These are phyloP conservation scores for Lachancea waltii DNA, from an alignment of 805 yeast species.

Conservation along the genomic window DNA sequence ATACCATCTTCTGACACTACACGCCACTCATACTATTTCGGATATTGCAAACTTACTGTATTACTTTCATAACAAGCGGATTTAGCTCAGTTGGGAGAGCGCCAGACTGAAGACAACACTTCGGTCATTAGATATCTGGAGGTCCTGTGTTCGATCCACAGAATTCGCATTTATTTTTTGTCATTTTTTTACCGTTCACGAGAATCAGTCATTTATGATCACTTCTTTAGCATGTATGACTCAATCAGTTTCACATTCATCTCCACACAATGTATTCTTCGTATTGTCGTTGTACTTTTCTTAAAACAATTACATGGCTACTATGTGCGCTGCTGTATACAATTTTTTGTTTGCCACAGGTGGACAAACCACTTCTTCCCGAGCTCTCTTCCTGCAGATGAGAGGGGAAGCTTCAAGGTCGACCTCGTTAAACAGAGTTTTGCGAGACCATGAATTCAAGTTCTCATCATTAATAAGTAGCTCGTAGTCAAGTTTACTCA, in stretches of 20 bases:
- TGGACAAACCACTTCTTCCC: slow-evolving; percentile 1
- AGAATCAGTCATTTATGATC: not conserved
- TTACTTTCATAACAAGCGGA: slow-evolving; percentile 22
- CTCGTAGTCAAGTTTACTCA: slow-evolving; percentile 17
- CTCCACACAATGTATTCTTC: not conserved
- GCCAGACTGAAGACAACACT: slow-evolving; percentile 35
- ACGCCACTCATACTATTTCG: not conserved
- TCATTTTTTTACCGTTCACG: not conserved
- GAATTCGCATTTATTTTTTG: slow-evolving; percentile 38
- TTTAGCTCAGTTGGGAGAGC: slow-evolving; percentile 42
- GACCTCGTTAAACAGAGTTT: not conserved
- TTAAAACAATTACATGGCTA: too few species aligned
- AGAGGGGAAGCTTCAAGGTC: not conserved
- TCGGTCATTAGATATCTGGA: slow-evolving; percentile 40
- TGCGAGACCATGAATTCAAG: slow-evolving; percentile 3
- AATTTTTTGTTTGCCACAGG: not conserved
- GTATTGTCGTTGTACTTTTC: not conserved
- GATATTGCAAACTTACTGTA: not conserved
- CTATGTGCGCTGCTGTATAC: too few species aligned
- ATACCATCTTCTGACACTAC: too few species aligned
- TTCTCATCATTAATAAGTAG: not conserved
- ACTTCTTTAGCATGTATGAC: too few species aligned
- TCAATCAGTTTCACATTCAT: too few species aligned
- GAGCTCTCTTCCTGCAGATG: slow-evolving; percentile 2
- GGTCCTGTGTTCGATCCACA: slow-evolving; percentile 76